phyloP scores from a whole-genome alignment of 192 early-diverging fungal species.

The Chytriomyces hyalinus region DNA sequence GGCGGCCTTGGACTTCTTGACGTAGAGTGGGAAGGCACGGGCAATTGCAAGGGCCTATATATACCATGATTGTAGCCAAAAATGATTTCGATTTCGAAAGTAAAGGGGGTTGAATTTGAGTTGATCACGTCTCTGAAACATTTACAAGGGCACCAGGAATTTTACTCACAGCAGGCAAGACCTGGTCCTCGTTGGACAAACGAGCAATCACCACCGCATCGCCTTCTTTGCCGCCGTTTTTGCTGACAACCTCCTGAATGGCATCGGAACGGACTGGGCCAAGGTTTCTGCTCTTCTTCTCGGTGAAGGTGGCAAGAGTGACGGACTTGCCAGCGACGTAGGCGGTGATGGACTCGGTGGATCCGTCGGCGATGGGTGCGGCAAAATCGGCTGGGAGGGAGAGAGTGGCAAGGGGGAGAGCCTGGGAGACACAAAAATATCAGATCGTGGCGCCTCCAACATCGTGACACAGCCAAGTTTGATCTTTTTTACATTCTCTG shows the following conservation, averaged over 20 bases:
- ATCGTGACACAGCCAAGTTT: no score
- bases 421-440: not conserved
- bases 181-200: conserved; percentile 18
- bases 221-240: conserved; percentile 26
- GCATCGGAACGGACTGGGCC: conserved; percentile 50
- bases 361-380: conserved; percentile 21
- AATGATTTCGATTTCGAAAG: not conserved
- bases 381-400: conserved; percentile 10
- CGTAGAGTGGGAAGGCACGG: conserved; percentile 46
- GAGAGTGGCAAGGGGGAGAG: conserved; percentile 20
- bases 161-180: conserved; percentile 32
- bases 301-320: conserved; percentile 24
- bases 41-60: conserved; percentile 38
- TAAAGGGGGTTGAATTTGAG: conserved; percentile 1
- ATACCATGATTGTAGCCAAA: not conserved
- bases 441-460: no score
- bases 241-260: conserved; percentile 39
- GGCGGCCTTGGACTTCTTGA: conserved; percentile 31
- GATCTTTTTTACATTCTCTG: not conserved
- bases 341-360: conserved; percentile 20
- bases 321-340: conserved; percentile 21
- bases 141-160: not conserved
- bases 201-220: conserved; percentile 15
- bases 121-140: conserved; percentile 4
- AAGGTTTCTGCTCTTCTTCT: conserved; percentile 31